Percentiles rank a stretch among this genome's conserved stretches.
phyloP scores from a whole-genome alignment of 2,329 filamentous ascomycete genomes.

The Ophiosphaerella herpotricha region DNA sequence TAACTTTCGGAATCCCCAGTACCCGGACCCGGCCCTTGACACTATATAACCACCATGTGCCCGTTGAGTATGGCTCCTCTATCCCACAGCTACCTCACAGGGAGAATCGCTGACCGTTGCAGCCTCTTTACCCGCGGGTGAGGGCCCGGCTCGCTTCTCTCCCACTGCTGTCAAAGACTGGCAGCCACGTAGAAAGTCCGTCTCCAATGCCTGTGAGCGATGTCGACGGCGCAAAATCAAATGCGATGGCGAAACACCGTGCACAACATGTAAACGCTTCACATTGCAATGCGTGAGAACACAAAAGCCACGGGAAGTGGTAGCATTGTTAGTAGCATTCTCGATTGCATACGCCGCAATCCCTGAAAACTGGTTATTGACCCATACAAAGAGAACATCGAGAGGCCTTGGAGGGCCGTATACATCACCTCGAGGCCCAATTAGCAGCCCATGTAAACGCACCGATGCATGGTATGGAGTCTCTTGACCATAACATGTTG shows the following conservation, averaged over 20 bases:
- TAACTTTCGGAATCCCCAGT: slow-evolving; percentile 24
- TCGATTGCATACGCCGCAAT: background rate
- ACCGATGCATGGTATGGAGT: slow-evolving; percentile 45
- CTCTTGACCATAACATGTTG: slow-evolving; percentile 34
- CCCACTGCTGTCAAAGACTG: slow-evolving; percentile 40
- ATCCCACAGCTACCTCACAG: background rate
- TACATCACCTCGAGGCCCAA: slow-evolving; percentile 45
- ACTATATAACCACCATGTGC: slow-evolving; percentile 35
- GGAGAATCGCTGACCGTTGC: slow-evolving; percentile 13
- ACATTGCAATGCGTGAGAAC: slow-evolving; percentile 43
- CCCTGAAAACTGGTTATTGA: slow-evolving; percentile 9
- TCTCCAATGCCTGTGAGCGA: slow-evolving; percentile 45
- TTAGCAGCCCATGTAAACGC: slow-evolving; percentile 41
- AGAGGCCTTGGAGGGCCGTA: slow-evolving; percentile 42
- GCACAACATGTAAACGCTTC: slow-evolving; percentile 45
- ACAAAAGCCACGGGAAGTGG: slow-evolving; percentile 42
- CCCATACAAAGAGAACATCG: slow-evolving; percentile 37
- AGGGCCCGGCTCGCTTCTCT: slow-evolving; percentile 37
- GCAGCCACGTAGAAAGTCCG: slow-evolving; percentile 43
- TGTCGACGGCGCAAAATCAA: slow-evolving; percentile 44
- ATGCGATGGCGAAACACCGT: slow-evolving; percentile 45
- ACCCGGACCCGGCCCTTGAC: slow-evolving; percentile 38
- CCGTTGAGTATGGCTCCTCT: slow-evolving; percentile 37
- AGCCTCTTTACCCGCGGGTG: slow-evolving; percentile 38
- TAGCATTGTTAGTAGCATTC: slow-evolving; percentile 39